Conservation (phyloP, 495 filamentous ascomycete genomes). For the Penicillium desertorum region DNA sequence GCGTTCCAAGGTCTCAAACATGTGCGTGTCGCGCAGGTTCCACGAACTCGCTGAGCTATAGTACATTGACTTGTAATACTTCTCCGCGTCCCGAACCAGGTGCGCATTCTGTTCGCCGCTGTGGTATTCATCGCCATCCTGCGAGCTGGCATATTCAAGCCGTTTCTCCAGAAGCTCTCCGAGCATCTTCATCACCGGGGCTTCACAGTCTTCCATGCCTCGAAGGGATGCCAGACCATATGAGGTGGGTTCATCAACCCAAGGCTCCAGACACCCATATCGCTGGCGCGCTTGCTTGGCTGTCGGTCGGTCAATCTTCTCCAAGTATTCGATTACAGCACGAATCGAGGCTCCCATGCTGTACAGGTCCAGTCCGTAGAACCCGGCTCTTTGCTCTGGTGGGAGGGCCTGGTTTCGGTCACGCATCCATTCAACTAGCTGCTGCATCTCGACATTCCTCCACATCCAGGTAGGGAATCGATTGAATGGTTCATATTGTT, state of each 20-base stretch:
- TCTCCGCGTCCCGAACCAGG: constrained; percentile 55
- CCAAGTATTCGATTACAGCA: constrained; percentile 55
- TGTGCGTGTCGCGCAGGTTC: constrained; percentile 59
- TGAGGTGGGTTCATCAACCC: constrained; percentile 52
- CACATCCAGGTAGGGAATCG: constrained; percentile 65
- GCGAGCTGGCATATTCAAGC: constrained; percentile 39
- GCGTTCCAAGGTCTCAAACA: constrained; percentile 55
- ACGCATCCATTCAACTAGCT: constrained; percentile 58
- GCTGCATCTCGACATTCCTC: constrained; percentile 56
- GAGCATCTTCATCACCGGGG: constrained; percentile 48
- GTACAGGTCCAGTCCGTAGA: constrained; percentile 59
- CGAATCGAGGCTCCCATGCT: constrained; percentile 52
- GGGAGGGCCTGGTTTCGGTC: constrained; percentile 40
- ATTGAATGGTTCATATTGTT: constrained; percentile 46
- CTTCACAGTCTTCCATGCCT: constrained; percentile 51
- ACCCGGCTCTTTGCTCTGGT: constrained; percentile 40
- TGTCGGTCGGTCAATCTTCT: constrained; percentile 47
- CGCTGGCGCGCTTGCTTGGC: constrained; percentile 44
- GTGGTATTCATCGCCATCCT: constrained; percentile 54
- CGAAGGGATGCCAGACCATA: constrained; percentile 52
- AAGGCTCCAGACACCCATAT: constrained; percentile 51
- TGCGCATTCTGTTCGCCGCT: constrained; percentile 56
- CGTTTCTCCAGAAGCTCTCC: constrained; percentile 44
- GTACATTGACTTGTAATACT: constrained; percentile 61
- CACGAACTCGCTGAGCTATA: constrained; percentile 55